Evolutionary conservation across 768 basidiomycete genomes (phyloP), one percentile per base, ranked within the genome.

Genomic region (Rhizopogon vulgaris): DNA sequence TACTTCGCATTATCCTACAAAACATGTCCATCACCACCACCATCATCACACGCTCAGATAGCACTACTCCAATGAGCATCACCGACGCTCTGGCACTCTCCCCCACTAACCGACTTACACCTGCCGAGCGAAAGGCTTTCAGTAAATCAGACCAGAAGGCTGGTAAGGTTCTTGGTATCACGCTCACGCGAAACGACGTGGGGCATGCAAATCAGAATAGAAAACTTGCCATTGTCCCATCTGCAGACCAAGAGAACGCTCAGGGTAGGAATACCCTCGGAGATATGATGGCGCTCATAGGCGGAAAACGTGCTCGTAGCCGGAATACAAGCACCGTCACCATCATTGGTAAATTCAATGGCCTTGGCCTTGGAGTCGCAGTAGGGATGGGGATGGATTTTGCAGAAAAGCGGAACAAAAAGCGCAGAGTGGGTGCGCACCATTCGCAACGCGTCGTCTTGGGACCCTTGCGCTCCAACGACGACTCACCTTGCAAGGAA

Each of bases 121-220:
- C 24, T 3, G 46, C 48, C 14, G 46, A 52, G 36, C 56, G 55
- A 25, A 36, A 56, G 14, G 58, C 55, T 4, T 14, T 54, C 7
- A 38, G 52, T 38, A 43, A 45, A 22, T 58, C 58, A 24, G 50
- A 58, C 38, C 38, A 49, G 24, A 58, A 58, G 41, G 58, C 58
- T n/a, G 56, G 47, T 5, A 49, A 52, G 32, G 36, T 58, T 10
- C 48, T 58, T 10, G 58, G 58, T 15, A 48, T 57, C 17, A 57
- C 58, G n/a, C 42, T 58, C 52, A 57, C 58, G 41, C 55, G 52
- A 34, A 56, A 58, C 46, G 34, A 45, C 45, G 24, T 38, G 37
- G 25, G 36, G 15, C 17, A 49, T 18, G 17, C 38, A 52, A 38
- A 24, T 4, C 18, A 48, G 8, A 14, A n/a, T 15, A 24, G 43